Evolutionary conservation across 2,329 filamentous ascomycete species (phyloP), one percentile per base, ranked within the genome.

Genomic region (Arthrinium phaeospermum): DNA sequence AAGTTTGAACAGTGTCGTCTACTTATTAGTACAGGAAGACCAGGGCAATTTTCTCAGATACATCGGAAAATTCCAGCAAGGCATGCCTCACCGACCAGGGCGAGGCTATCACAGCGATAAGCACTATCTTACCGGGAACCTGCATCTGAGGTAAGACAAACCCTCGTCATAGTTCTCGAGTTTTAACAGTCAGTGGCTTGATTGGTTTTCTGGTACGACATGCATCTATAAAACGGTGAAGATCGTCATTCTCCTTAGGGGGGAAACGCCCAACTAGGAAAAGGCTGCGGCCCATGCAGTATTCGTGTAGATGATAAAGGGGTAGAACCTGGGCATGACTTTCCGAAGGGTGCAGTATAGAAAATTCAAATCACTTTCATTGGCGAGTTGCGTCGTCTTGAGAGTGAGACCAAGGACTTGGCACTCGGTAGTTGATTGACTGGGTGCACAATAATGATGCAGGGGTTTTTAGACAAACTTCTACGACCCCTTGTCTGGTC

Each of bases 131-230:
- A 34, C 30, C 53, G 53, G 53, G 30, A 61, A 19, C 30, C 53
- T 34, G 53, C 30, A 61, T 61, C 16, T 61, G 53, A 61, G 27
- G 53, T 61, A 30, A 61, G 53, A 61, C 53, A n/a, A 37, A 61
- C 30, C 6, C 30, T 41, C 53, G 53, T 61, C 53, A 61, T 61
- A 5, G 16, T 5, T 37, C 19, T 10, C 6, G 6, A 12, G 37
- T 41, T 37, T 61, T 3, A 10, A 61, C 19, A 37, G 7, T 7
- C 4, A 2, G 34, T 22, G 16, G 30, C 6, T 22, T 34, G 16
- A 61, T 61, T 37, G 53, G 53, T 7, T 6, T 22, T 61, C n/a
- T 22, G n/a, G 14, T 61, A 34, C 30, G 30, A 37, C 53, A 12
- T 61, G 53, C 53, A 61, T 34, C 2, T 61, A 1, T 22, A n/a